A percentile compares a stretch with the other conserved stretches of the same genome.
Conservation (phyloP, 805 yeast species). For the Schizosaccharomyces japonicus region DNA sequence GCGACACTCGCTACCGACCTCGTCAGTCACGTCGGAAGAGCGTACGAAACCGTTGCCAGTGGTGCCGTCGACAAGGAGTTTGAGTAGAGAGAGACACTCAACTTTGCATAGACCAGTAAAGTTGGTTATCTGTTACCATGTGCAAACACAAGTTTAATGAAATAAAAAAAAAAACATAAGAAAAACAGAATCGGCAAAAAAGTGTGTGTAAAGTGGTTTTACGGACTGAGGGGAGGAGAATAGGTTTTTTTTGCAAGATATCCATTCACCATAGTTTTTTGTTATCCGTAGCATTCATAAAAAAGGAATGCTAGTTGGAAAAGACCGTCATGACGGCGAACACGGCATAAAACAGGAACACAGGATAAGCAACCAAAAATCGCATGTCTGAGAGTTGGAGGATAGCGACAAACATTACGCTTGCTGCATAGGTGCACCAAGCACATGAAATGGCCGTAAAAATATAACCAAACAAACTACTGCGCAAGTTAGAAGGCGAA, state of each 20-base stretch:
- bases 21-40: constrained; percentile 39
- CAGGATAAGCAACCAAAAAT: constrained; percentile 76
- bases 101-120: no score
- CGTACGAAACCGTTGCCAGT: constrained; percentile 28
- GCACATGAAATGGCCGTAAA: constrained; percentile 13
- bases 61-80: not conserved
- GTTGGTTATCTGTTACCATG: no score
- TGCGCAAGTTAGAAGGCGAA: no score
- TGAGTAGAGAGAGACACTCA: not conserved
- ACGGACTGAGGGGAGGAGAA: no score
- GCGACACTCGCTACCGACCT: constrained; percentile 71
- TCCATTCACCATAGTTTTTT: no score
- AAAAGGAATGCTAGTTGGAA: constrained; percentile 22
- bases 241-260: no score
- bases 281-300: no score
- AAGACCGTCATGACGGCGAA: constrained; percentile 92
- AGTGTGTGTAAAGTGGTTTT: no score
- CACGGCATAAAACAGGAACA: constrained; percentile 72
- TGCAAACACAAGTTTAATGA: no score
- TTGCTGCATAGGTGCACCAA: constrained; percentile 91
- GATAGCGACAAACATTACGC: constrained; percentile 75
- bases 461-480: not conserved
- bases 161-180: no score
- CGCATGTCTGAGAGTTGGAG: constrained; percentile 67
- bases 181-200: no score